Evolutionary conservation across 2,329 filamentous ascomycete genomes (phyloP), one percentile per base, ranked within the genome.

Genomic region (Phialemonium atrogriseum): DNA sequence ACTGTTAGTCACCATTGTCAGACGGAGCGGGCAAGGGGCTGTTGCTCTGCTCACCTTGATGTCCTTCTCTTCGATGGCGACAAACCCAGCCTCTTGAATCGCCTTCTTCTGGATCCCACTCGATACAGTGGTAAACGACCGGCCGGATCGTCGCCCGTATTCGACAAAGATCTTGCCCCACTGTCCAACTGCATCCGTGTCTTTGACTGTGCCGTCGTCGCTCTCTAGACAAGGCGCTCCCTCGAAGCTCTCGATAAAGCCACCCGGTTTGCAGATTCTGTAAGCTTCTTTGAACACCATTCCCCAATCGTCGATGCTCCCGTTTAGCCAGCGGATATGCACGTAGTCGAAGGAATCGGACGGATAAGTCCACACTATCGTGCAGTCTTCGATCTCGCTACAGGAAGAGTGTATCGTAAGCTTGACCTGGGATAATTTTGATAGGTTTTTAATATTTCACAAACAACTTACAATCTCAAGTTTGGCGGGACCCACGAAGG

Each of bases 311-410:
- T 58, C 51, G 34, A 79, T 66, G 34, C 65, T 65, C 15, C 75
- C 76, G 4, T 66, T 56, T 40, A 80, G 56, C 43, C 70, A 60
- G 18, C 70, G 66, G 7, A 70, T 67, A 46, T 80, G 77, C 32
- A 81, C 67, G 41, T 68, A 73, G 51, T 80, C 75, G 44, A 75
- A 72, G 18, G 60, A 51, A 33, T 66, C 48, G 3, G 58, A 47
- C 2, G 63, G 60, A 18, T 51, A 69, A 56, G 51, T 72, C 53
- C 54, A 59, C 0, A 50, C 51, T 6, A 44, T 59, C 42, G 70
- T 67, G 18, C 67, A 66, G 32, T 62, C 57, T 30, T 64, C 60
- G 34, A 64, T 49, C 37, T n/a, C n/a, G n/a, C n/a, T n/a, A n/a
- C n/a, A n/a, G n/a, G n/a, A n/a, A n/a, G n/a, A n/a, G n/a, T n/a